These are phyloP conservation scores for Fusarium denticulatum DNA, from an alignment of 2,329 filamentous ascomycete genomes.

Conservation along the genomic window DNA sequence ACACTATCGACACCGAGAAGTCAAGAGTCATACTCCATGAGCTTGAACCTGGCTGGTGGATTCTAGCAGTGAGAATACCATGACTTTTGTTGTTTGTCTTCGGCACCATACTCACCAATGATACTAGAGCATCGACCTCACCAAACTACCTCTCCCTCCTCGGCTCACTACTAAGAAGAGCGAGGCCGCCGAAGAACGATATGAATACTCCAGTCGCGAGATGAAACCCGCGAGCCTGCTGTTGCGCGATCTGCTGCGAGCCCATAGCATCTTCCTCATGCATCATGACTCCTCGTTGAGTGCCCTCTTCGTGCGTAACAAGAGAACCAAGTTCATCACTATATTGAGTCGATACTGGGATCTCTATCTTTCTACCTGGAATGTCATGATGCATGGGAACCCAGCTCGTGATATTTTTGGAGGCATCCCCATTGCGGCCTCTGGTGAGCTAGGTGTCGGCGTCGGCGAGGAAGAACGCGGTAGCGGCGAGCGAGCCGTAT, in stretches of 20 bases:
- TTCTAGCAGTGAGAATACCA: constrained; percentile 77
- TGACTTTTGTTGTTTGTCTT: background rate
- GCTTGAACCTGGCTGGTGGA: constrained; percentile 93
- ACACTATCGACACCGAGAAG: constrained; percentile 91
- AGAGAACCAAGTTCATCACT: constrained; percentile 74
- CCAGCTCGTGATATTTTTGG: constrained; percentile 82
- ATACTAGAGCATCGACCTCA: constrained; percentile 73
- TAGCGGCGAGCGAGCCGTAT: constrained; percentile 90
- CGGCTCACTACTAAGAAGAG: constrained; percentile 56
- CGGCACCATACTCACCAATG: constrained; percentile 1
- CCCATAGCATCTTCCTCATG: constrained; percentile 84
- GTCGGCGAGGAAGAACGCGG: constrained; percentile 96
- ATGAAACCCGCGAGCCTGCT: constrained; percentile 84
- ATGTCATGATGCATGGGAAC: constrained; percentile 89
- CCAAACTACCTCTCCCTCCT: constrained; percentile 72
- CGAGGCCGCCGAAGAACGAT: constrained; percentile 54
- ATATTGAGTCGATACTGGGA: constrained; percentile 86
- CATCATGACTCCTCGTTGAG: constrained; percentile 84
- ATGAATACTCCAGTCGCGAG: constrained; percentile 90
- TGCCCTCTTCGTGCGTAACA: constrained; percentile 71
- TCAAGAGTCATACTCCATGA: constrained; percentile 86
- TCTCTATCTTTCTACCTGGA: constrained; percentile 76
- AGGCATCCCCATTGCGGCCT: constrained; percentile 87
- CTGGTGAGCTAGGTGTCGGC: constrained; percentile 90
- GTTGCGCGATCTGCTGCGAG: constrained; percentile 81